These are phyloP conservation scores for Pistacia atlantica DNA, from an alignment of 345 rosid genomes.

Conservation along the genomic window DNA sequence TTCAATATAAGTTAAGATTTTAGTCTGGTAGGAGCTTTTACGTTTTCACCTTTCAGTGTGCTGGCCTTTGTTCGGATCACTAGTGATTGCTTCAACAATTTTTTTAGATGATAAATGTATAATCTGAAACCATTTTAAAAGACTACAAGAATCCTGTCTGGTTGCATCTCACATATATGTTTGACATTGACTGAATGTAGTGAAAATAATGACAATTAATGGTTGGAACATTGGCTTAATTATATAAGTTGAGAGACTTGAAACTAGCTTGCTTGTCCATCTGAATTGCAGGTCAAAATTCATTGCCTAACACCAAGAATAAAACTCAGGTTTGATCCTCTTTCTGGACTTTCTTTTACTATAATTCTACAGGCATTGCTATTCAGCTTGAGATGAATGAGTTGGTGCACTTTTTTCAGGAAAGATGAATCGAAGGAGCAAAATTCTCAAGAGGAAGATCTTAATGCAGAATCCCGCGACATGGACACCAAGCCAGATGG, in stretches of 20 bases:
- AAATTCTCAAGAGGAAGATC: conserved; percentile 21
- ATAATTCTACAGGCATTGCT: not conserved
- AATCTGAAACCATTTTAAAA: not conserved
- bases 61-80: no score
- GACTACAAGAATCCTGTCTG: not conserved
- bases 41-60: no score
- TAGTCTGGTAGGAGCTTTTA: no score
- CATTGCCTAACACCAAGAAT: conserved; percentile 51
- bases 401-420: conserved; percentile 29
- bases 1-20: no score
- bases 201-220: not conserved
- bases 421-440: conserved; percentile 33
- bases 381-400: not conserved
- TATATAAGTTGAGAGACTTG: not conserved
- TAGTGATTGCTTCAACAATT: no score
- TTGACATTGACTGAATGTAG: not conserved
- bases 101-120: no score
- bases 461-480: conserved; percentile 21
- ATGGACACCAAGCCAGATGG: conserved; percentile 38
- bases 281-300: conserved; percentile 47
- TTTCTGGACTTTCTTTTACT: not conserved
- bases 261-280: not conserved
- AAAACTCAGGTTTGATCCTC: conserved; percentile 37
- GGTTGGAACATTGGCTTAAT: not conserved
- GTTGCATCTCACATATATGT: not conserved